phyloP scores from a whole-genome alignment of 371 early-diverging fungal genomes.

The Mucor piriformis region DNA sequence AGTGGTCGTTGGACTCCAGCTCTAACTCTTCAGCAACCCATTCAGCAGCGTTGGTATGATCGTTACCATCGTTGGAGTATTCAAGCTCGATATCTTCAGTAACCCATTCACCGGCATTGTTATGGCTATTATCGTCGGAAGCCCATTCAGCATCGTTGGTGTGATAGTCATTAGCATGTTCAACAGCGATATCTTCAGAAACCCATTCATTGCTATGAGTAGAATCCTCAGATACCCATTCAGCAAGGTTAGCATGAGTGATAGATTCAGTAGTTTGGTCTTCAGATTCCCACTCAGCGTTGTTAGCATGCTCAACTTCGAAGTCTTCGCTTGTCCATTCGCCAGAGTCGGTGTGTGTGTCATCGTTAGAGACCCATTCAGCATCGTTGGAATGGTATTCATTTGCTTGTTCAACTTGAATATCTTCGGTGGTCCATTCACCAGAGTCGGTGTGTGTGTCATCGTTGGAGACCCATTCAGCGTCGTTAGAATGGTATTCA shows the following conservation, averaged over 20 bases:
- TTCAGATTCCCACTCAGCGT: slow-evolving; percentile 9
- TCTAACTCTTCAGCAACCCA: slow-evolving; percentile 10
- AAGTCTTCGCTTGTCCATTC: too few species aligned
- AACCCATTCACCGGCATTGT: slow-evolving; percentile 4
- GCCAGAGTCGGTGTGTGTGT: too few species aligned
- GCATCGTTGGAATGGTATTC: too few species aligned
- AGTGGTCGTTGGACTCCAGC: neutral
- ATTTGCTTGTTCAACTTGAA: too few species aligned
- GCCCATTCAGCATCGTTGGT: slow-evolving; percentile 12
- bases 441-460: too few species aligned
- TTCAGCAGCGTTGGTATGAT: slow-evolving; percentile 19
- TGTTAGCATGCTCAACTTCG: neutral
- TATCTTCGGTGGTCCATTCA: too few species aligned
- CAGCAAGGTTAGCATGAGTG: slow-evolving; percentile 4
- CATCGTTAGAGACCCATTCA: too few species aligned
- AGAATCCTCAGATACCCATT: slow-evolving; percentile 15
- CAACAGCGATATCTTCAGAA: slow-evolving; percentile 11
- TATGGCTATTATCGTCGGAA: neutral
- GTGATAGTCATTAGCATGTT: neutral
- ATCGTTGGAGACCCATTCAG: too few species aligned
- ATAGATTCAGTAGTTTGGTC: neutral
- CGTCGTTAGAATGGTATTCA: too few species aligned
- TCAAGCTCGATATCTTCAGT: slow-evolving; percentile 9
- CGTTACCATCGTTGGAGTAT: neutral
- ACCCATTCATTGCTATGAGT: slow-evolving; percentile 6